Evolutionary conservation across 495 filamentous ascomycete genomes (phyloP).

Genomic region (Cercophora sp.): DNA sequence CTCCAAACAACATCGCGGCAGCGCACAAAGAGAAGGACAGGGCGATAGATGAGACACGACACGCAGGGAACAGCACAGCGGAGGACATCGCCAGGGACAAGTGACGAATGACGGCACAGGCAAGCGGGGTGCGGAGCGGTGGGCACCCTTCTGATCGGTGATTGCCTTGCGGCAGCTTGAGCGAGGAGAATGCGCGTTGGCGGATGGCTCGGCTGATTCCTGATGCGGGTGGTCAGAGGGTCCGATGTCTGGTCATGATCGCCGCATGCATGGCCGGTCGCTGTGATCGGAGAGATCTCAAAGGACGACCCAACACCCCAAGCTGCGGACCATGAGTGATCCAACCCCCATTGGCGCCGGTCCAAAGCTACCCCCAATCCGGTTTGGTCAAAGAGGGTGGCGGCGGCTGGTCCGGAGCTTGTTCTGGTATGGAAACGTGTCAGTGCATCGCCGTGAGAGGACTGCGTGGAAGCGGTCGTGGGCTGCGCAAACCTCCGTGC

Average conservation of each 20-base stretch:
- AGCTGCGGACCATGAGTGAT: background rate
- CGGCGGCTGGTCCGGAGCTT: slow-evolving; percentile 2
- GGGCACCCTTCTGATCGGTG: background rate
- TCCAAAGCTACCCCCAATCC: slow-evolving; percentile 1
- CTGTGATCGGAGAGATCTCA: slow-evolving; percentile 18
- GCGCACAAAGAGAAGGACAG: background rate
- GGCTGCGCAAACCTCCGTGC: slow-evolving; percentile 5
- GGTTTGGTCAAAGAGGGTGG: background rate
- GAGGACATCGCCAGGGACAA: slow-evolving; percentile 9
- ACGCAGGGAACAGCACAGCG: background rate
- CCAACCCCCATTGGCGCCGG: background rate
- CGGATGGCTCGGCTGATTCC: slow-evolving; percentile 2
- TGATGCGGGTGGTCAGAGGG: slow-evolving; percentile 8
- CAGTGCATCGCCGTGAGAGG: background rate
- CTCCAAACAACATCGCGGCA: too few species aligned
- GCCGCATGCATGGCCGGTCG: slow-evolving; percentile 6
- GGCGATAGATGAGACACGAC: slow-evolving; percentile 9
- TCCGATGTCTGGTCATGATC: slow-evolving; percentile 15
- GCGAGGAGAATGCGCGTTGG: background rate
- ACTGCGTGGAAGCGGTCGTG: slow-evolving; percentile 4
- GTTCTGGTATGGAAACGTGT: slow-evolving; percentile 2
- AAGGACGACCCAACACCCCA: slow-evolving; percentile 8
- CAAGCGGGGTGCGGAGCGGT: background rate
- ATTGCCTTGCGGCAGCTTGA: background rate
- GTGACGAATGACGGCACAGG: background rate